phyloP scores from a whole-genome alignment of 768 basidiomycete genomes.

The Naganishia antarctica region DNA sequence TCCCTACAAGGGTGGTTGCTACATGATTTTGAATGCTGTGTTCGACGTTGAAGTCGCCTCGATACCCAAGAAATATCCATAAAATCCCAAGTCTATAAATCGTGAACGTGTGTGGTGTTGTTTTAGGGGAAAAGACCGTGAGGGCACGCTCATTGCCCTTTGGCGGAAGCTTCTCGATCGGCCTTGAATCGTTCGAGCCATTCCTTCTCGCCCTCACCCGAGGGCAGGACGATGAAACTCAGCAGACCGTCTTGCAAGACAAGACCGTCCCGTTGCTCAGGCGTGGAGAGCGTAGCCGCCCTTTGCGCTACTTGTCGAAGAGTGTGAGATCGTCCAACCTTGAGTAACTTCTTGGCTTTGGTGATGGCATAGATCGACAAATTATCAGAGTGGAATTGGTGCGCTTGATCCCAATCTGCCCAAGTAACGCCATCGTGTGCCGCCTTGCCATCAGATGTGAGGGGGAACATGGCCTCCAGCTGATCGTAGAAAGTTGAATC shows the following conservation, averaged over 20 bases:
- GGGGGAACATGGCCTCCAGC: constrained; percentile 74
- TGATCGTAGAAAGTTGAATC: constrained; percentile 75
- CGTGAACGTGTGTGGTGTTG: neutral
- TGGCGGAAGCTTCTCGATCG: constrained; percentile 7
- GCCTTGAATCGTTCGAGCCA: constrained; percentile 86
- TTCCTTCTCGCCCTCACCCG: constrained; percentile 55
- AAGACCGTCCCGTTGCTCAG: constrained; percentile 65
- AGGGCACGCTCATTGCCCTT: neutral
- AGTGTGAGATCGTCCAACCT: constrained; percentile 86
- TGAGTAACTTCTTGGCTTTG: constrained; percentile 67
- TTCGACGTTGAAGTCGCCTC: constrained; percentile 23
- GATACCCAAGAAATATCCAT: constrained; percentile 20
- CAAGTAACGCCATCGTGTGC: constrained; percentile 47
- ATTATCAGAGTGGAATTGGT: constrained; percentile 62
- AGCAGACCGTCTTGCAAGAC: constrained; percentile 58
- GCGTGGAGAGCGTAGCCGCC: constrained; percentile 51
- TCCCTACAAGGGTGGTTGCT: constrained; percentile 20
- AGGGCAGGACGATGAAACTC: constrained; percentile 49
- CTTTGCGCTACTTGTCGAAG: constrained; percentile 65
- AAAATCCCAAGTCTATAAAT: constrained; percentile 16
- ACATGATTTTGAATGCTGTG: constrained; percentile 23
- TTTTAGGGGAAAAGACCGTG: neutral
- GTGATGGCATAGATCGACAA: constrained; percentile 83
- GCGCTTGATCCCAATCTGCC: constrained; percentile 70
- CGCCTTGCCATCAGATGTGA: neutral